Base-by-base conservation (phyloP, 2,329 filamentous ascomycete genomes). In the Diaporthe citrichinensis region DNA sequence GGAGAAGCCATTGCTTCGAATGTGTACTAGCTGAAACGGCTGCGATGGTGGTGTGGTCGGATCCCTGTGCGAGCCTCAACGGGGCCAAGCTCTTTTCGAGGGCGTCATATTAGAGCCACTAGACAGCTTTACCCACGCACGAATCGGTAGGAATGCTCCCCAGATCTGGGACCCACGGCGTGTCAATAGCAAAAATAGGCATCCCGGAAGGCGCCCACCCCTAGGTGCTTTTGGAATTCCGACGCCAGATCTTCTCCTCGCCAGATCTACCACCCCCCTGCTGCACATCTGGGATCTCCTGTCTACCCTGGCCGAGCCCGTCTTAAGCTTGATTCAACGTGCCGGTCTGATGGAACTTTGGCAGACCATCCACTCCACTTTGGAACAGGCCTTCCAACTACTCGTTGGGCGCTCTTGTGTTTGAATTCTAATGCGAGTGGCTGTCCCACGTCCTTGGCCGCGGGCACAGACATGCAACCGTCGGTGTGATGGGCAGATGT, bases 311-410 rank as follows among this genome's bases (percentile, higher is more conserved):
- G 12, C 31, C 36, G 25, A 53, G 31, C 25, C 46, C 5, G 41
- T 51, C 31, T 68, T 68, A 51, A 68, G 65, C 46, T 68, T 68
- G 46, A 41, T 68, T 53, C 65, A 41, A 68, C 31, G 46, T 53
- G 46, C 28, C 34, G n/a, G 65, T 34, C 46, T 68, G 65, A 39
- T 68, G 46, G 46, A 68, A 28, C 46, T 53, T n/a, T 68, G 65
- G 14, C 3, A 25, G 23, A 17, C 65, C 28, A 68, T 68, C 23
- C 31, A 51, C 31, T 51, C 44, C 31, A 53, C 31, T 25, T 31
- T n/a, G 62, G 44, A 68, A 68, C 44, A 31, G 62, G 46, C 31
- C 31, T 53, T 34, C 12, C 31, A 65, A n/a, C 62, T 36, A 39
- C 31, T 53, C 15, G 44, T 17, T 25, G 23, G 41, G 46, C 20